Percentiles rank a stretch among this genome's conserved stretches.
Evolutionary conservation across 495 filamentous ascomycete genomes (phyloP).

Genomic region (Hyaloscypha variabilis): DNA sequence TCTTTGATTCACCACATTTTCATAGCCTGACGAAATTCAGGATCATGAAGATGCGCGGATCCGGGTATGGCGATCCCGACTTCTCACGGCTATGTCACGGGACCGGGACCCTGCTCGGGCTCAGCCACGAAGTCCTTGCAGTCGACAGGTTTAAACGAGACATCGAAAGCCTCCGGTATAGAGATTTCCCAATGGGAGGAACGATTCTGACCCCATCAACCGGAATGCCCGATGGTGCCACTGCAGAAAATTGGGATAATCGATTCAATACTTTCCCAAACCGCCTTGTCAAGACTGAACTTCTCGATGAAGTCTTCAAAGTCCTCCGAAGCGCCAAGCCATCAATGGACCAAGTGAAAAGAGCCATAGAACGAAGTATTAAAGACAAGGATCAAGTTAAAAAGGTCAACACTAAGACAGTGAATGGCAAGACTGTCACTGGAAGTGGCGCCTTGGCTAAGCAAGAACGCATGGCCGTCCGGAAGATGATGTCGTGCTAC

Average conservation of each 20-base stretch:
- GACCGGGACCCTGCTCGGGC: slow-evolving; percentile 1
- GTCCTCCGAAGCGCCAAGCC: slow-evolving; percentile 30
- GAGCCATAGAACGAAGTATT: slow-evolving; percentile 46
- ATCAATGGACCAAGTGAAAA: slow-evolving; percentile 46
- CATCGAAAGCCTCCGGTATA: slow-evolving; percentile 29
- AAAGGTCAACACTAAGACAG: no score
- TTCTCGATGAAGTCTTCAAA: slow-evolving; percentile 39
- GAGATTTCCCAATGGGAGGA: slow-evolving; percentile 44
- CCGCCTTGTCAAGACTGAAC: slow-evolving; percentile 49
- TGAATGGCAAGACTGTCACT: slow-evolving; percentile 16
- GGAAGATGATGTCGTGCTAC: slow-evolving; percentile 81
- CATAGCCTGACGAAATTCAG: slow-evolving; percentile 9
- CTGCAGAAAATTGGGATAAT: neutral
- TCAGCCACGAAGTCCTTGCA: slow-evolving; percentile 32
- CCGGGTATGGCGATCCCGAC: slow-evolving; percentile 68
- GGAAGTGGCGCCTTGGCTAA: slow-evolving; percentile 10
- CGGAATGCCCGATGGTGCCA: slow-evolving; percentile 36
- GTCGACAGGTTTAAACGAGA: slow-evolving; percentile 35
- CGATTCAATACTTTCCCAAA: slow-evolving; percentile 62
- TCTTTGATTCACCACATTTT: neutral
- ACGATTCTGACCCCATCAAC: slow-evolving; percentile 52
- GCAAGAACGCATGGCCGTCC: slow-evolving; percentile 53
- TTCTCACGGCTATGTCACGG: slow-evolving; percentile 42
- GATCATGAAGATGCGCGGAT: slow-evolving; percentile 33
- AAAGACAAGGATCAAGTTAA: slow-evolving; percentile 24